A percentile compares a stretch with the other conserved stretches of the same genome.
phyloP scores from a whole-genome alignment of 352 stramenopile genomes.

The Pythium plurisporium region DNA sequence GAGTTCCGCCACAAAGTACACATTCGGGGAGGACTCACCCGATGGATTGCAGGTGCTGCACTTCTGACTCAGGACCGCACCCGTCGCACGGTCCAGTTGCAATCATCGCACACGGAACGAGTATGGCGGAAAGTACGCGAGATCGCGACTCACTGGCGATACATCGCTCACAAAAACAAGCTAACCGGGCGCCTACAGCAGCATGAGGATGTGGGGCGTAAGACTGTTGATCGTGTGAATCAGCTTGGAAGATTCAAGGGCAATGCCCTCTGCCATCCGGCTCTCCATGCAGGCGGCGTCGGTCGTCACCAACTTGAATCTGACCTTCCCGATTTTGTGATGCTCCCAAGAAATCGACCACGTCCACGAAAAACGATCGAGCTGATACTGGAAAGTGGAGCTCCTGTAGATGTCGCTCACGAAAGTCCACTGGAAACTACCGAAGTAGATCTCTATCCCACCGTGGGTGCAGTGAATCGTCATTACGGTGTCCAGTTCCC shows the following conservation, averaged over 20 bases:
- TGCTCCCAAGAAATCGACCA: constrained; percentile 27
- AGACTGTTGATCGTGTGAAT: no score
- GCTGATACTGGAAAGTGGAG: constrained; percentile 18
- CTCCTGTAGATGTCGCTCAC: background rate
- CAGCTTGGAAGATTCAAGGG: no score
- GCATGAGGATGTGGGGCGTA: background rate
- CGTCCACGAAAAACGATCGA: constrained; percentile 34
- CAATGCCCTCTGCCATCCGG: no score
- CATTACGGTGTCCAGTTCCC: constrained; percentile 23
- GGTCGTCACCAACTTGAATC: no score
- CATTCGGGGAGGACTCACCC: constrained; percentile 36
- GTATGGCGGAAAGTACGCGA: constrained; percentile 19
- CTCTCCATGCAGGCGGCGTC: background rate
- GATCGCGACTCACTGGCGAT: constrained; percentile 27
- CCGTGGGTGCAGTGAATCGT: constrained; percentile 10
- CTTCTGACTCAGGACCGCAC: constrained; percentile 36
- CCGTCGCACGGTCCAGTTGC: constrained; percentile 11
- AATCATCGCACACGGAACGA: constrained; percentile 16
- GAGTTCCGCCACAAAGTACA: constrained; percentile 46
- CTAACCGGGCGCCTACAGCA: background rate
- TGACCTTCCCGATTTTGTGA: constrained; percentile 30
- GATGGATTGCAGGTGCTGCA: constrained; percentile 44
- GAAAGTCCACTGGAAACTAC: background rate
- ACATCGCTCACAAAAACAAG: constrained; percentile 17
- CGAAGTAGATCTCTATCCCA: background rate